Base-by-base conservation (phyloP, 202 grass and related monocot species). In the Hordeum pubiflorum region DNA sequence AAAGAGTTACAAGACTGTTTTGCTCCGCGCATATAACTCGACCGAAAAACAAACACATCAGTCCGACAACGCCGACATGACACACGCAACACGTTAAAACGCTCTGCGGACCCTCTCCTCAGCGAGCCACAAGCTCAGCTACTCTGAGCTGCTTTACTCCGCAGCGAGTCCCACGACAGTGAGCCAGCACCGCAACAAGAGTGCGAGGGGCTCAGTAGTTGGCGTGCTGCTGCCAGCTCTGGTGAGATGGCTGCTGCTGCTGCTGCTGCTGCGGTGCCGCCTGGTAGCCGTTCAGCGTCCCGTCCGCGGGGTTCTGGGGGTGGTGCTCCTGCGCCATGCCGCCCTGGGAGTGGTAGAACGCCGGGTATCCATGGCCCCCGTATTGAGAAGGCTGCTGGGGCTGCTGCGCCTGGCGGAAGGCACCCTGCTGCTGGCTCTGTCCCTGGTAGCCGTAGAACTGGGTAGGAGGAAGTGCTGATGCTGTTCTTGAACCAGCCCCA, bases 141-240 rank as follows among this genome's bases (percentile, higher is more conserved):
- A 75, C 6, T 63, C 83, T 50, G 48, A 89, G 67, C 83, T 56
- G 79, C 79, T 58, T 86, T n/a, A 79, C 88, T 70, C 75, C 18
- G 26, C 79, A 75, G 65, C 31, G 14, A 65, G 83, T 67, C 40
- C 44, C 56, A 32, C 67, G 21, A 68, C 78, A 48, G 68, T 7
- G 8, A 64, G 68, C 74, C 75, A 54, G 48, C 67, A 82, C 83
- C 56, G 7, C 31, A 72, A 65, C 82, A 46, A 50, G 36, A 20
- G 66, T 60, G 58, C 59, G 74, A 67, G 41, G 14, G 40, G 55
- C 85, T 93, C 85, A 99, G 85, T 96, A 99, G 55, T 67, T 79
- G 65, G 85, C 73, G 83, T 78, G 87, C 70, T 96, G 91, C 70
- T 96, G 92, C 96, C 96, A 99, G 82, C 82, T 85, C 79, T 93